A percentile compares a stretch with the other conserved stretches of the same genome.
Evolutionary conservation across 2,329 filamentous ascomycete species (phyloP).

Genomic region (Microdochium paspali): DNA sequence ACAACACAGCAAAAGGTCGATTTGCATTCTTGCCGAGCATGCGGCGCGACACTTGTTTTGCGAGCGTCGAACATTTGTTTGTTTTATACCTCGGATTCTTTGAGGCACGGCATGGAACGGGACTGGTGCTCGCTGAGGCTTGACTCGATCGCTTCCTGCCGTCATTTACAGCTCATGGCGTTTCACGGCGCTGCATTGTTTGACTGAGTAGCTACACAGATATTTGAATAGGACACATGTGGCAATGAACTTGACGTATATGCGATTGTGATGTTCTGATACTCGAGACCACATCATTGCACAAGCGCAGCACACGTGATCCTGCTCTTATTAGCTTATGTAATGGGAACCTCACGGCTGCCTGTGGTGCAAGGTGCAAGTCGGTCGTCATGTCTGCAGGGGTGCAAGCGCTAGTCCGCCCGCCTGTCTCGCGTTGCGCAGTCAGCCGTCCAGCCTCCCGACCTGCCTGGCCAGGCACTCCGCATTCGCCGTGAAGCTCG

Average conservation of each 20-base stretch:
- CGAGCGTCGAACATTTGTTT: no score
- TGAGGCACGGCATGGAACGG: not conserved
- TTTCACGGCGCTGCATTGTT: not conserved
- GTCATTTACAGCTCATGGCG: not conserved
- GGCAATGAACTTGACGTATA: not conserved
- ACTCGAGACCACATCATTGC: no score
- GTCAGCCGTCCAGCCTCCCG: no score
- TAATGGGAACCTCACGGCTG: no score
- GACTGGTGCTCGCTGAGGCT: not conserved
- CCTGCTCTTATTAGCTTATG: no score
- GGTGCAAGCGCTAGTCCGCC: not conserved
- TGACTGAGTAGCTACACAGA: not conserved
- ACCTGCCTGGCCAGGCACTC: no score
- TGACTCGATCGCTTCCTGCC: not conserved
- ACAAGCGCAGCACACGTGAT: no score
- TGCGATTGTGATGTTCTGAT: no score
- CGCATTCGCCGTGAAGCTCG: no score
- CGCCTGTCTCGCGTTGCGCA: no score
- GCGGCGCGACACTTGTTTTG: no score
- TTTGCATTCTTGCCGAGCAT: not conserved
- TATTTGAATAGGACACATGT: not conserved
- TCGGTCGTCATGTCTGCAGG: not conserved
- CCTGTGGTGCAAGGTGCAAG: not conserved
- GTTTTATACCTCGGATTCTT: no score
- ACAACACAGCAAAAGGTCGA: not conserved